Percentiles rank a stretch among this genome's conserved stretches.
phyloP scores from a whole-genome alignment of 2,329 filamentous ascomycete genomes.

The Basipetospora chlamydospora region DNA sequence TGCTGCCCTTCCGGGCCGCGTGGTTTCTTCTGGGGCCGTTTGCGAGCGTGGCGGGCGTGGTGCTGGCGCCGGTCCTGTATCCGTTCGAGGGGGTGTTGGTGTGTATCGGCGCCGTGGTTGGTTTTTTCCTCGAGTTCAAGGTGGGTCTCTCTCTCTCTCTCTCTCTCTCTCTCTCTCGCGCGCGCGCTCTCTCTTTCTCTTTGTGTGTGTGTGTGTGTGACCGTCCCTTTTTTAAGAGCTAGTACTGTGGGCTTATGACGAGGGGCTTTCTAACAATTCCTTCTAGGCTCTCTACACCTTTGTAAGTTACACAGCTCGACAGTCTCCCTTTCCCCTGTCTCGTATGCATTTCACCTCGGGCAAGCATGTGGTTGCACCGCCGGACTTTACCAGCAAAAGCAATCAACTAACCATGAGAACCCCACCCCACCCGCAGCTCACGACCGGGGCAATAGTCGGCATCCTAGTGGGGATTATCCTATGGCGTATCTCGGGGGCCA shows the following conservation, averaged over 20 bases:
- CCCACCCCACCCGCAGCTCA: too few species aligned
- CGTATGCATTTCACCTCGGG: too few species aligned
- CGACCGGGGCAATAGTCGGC: not conserved
- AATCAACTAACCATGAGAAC: too few species aligned
- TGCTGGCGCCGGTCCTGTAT: not conserved
- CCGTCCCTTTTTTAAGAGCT: not conserved
- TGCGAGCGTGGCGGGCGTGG: not conserved
- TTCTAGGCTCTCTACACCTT: not conserved
- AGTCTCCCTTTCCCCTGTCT: not conserved
- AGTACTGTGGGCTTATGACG: slow-evolving; percentile 8
- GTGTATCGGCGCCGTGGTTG: not conserved
- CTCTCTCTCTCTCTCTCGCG: not conserved
- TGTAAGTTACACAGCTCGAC: not conserved
- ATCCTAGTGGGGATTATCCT: too few species aligned
- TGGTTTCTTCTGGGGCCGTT: not conserved
- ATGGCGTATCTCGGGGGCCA: too few species aligned
- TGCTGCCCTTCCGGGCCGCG: not conserved
- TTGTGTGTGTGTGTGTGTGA: not conserved
- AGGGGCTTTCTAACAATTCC: too few species aligned
- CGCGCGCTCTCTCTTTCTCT: not conserved
- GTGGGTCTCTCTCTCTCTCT: not conserved
- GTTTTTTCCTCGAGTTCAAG: not conserved
- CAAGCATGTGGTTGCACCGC: too few species aligned
- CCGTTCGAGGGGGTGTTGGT: not conserved
- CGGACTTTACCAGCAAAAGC: too few species aligned